Evolutionary conservation across 1,139 yeast genomes (phyloP), one percentile per base, ranked within the genome.

Genomic region (Kodamaea plutei): DNA sequence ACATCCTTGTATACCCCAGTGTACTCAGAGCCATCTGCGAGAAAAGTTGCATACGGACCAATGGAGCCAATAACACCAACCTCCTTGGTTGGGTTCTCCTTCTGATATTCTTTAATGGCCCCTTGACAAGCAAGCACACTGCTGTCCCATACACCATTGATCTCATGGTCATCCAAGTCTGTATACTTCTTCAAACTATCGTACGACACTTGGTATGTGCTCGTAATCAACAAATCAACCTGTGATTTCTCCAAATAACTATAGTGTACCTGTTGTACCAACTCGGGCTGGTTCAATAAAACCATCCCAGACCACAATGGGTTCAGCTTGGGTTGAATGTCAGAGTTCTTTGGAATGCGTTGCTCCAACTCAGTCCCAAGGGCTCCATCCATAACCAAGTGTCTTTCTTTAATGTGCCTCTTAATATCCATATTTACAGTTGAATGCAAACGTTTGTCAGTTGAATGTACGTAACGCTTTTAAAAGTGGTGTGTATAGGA

Each of bases 1-100:
- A 54, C 50, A 6, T 48, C 57, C 10, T 54, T 58, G 45, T 82
- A 82, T 20, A 69, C 60, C 0, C 89, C 89, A 2, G 79, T 76
- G 46, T 78, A 82, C 45, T 82, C 91, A 1, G 79, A 64, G 1
- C 88, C 88, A 40, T 76, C 68, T 15, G 79, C 76, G 24, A 79
- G 50, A 39, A 53, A 75, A 0, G 85, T 80, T 2, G 88, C 89
- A 47, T 74, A 82, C 0, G 91, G 87, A 0, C 89, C 91, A n/a
- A 80, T 50, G 7, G 83, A 73, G 0, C 80, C 88, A 7, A 73
- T 73, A 5, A 79, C 64, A 23, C 39, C 44, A 3, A 48, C 47
- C 11, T 36, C 25, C 20, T 29, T 30, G 14, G 9, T 15, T 6
- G 27, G 25, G 5, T 16, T 13, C n/a, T 28, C 23, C 15, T 15